A percentile compares a stretch with the other conserved stretches of the same genome.
These are phyloP conservation scores for Eustoma russellianum DNA, from an alignment of 257 asterid species.

Conservation along the genomic window DNA sequence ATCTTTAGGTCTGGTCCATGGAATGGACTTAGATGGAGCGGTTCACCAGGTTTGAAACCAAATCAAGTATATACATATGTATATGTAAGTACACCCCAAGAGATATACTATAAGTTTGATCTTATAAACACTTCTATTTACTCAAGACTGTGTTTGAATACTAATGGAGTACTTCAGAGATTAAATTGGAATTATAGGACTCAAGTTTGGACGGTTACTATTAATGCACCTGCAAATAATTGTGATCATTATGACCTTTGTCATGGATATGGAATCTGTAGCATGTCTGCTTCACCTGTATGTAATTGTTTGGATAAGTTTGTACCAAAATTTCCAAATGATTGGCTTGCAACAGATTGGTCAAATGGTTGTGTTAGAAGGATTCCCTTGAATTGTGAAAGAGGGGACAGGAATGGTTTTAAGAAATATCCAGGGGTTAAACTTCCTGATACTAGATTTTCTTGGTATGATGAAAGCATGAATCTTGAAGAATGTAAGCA, in stretches of 20 bases:
- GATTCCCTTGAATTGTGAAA: constrained; percentile 16
- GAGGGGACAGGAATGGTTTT: constrained; percentile 21
- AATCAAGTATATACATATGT: neutral
- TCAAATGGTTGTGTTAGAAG: constrained; percentile 21
- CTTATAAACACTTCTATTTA: constrained; percentile 11
- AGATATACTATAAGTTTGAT: constrained; percentile 18
- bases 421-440: constrained; percentile 12
- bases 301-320: constrained; percentile 26
- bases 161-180: constrained; percentile 8
- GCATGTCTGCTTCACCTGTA: constrained; percentile 12
- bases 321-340: constrained; percentile 6
- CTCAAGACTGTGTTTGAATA: constrained; percentile 12
- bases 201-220: constrained; percentile 12
- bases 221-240: constrained; percentile 14
- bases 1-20: constrained; percentile 30
- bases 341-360: constrained; percentile 21
- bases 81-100: constrained; percentile 6
- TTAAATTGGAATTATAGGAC: constrained; percentile 12
- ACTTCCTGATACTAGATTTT: constrained; percentile 23
- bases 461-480: constrained; percentile 13
- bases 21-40: constrained; percentile 40
- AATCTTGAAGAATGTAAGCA: constrained; percentile 15
- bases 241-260: constrained; percentile 27
- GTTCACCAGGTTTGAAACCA: constrained; percentile 11
- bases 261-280: constrained; percentile 24